Evolutionary conservation across 2,329 filamentous ascomycete species (phyloP).

Genomic region (Penicillium sp.): DNA sequence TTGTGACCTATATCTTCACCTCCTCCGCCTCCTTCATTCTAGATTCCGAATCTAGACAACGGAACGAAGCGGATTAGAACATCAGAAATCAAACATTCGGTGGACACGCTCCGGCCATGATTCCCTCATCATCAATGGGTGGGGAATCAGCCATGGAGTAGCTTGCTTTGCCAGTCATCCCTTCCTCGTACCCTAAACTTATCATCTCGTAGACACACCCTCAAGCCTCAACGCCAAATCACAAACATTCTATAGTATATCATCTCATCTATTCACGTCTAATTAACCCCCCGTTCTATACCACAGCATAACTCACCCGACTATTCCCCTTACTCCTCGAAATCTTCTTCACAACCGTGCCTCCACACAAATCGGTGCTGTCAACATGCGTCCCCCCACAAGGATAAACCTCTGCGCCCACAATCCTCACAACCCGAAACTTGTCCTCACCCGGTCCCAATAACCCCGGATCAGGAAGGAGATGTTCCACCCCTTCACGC

Average conservation of each 20-base stretch:
- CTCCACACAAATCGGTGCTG: slow-evolving; percentile 56
- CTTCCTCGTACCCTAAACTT: neutral
- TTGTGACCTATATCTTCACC: too few species aligned
- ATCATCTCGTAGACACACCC: neutral
- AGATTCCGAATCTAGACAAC: neutral
- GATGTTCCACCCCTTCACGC: slow-evolving; percentile 56
- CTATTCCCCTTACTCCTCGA: slow-evolving; percentile 65
- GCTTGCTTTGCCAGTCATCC: slow-evolving; percentile 5
- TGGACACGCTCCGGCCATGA: neutral
- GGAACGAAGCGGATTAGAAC: slow-evolving; percentile 9
- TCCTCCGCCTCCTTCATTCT: neutral
- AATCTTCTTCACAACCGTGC: slow-evolving; percentile 70
- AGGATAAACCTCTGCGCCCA: slow-evolving; percentile 70
- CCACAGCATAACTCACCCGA: slow-evolving; percentile 55
- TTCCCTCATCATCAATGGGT: neutral
- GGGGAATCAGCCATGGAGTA: neutral
- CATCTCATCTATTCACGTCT: neutral
- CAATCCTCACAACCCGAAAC: slow-evolving; percentile 70
- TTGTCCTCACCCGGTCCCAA: slow-evolving; percentile 55
- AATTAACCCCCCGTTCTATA: slow-evolving; percentile 2
- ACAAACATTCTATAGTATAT: neutral
- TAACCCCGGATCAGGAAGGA: slow-evolving; percentile 56
- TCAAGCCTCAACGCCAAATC: neutral
- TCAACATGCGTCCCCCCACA: slow-evolving; percentile 76
- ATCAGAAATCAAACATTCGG: slow-evolving; percentile 7